Evolutionary conservation across 2,329 filamentous ascomycete species (phyloP), one percentile per base, ranked within the genome.

Genomic region (Cytospora piceae): DNA sequence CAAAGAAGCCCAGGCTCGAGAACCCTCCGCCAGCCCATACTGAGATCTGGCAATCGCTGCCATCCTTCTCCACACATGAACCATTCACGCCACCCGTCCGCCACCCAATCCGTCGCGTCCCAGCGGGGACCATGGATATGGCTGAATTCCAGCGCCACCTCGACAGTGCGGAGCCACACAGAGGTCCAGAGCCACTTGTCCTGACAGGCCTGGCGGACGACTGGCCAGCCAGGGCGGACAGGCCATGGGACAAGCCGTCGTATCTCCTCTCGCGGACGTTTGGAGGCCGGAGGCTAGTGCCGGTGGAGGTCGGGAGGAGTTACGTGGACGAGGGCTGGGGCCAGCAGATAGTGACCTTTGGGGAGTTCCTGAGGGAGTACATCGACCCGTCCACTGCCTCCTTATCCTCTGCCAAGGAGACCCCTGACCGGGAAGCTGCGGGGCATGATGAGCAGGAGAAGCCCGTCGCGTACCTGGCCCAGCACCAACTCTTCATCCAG

Each of bases 281-380:
- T 42, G 85, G 82, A 3, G 95, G 95, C 0, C 82, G 88, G 37
- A 84, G 95, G 14, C 83, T 97, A 0, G 91, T 98, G 0, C 94
- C 94, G 0, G 85, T 97, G 3, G 94, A 98, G 75, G 77, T 95
- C 2, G 94, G 95, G 0, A 82, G 91, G 56, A 95, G 90, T 73
- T 99, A 98, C 73, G 94, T 93, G 1, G 93, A 97, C 69, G 85
- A 86, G 24, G 89, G 83, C 27, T 97, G 94, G 94, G 88, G 89
- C 0, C 94, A 98, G 76, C 85, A 87, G 63, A 87, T 98, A 31
- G 85, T 96, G 58, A 81, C 86, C 0, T 96, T 98, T 71, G 78
- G 80, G 6, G 80, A 89, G 0, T 96, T 97, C 70, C 79, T 97
- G 57, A 70, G 80, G 6, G 75, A 76, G 0, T 88, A 91, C 73